Base-by-base conservation (phyloP, 1,284 basidiomycete genomes). In the Baeospora myosura region DNA sequence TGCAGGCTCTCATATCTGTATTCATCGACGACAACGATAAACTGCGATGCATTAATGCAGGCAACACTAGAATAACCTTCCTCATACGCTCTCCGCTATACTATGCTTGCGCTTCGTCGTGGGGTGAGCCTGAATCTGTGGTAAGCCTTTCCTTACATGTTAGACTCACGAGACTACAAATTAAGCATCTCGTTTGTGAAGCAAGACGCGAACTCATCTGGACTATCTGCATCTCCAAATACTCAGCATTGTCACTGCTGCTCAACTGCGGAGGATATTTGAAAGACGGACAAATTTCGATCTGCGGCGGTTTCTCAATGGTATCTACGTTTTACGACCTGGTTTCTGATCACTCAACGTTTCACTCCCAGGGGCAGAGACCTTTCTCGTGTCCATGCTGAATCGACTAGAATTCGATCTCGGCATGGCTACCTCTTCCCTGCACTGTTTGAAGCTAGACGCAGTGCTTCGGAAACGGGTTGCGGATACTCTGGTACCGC, bases 171-270 rank as follows among this genome's bases (percentile, higher is more conserved):
- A 8, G 12, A 37, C 16, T 40, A n/a, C 35, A 31, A 34, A 29
- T 35, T 25, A 43, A 38, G n/a, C 41, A 25, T 37, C 55, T n/a
- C n/a, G 47, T 59, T 65, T 59, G 63, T 68, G 65, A 81, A 75
- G 74, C 49, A 78, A 96, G 93, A 83, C 88, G 49, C 80, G 93
- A 36, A 78, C 81, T 35, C 95, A 98, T 66, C 76, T 98, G 49
- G 94, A 98, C 59, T 94, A 95, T 61, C 72, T 98, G 6, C 86
- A 98, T 59, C 68, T 95, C 3, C 93, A 96, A 62, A 88, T 98
- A 38, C 63, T 97, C 36, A 93, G 88, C 49, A 81, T 97, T 20
- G 80, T 98, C 24, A 88, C 92, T 0, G 84, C 78, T 1, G 72
- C 83, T 5, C 93, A 97, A 59, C 70, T 99, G 3, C 74, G 77